phyloP scores from a whole-genome alignment of 441 rosid species.

The Iberis amara region DNA sequence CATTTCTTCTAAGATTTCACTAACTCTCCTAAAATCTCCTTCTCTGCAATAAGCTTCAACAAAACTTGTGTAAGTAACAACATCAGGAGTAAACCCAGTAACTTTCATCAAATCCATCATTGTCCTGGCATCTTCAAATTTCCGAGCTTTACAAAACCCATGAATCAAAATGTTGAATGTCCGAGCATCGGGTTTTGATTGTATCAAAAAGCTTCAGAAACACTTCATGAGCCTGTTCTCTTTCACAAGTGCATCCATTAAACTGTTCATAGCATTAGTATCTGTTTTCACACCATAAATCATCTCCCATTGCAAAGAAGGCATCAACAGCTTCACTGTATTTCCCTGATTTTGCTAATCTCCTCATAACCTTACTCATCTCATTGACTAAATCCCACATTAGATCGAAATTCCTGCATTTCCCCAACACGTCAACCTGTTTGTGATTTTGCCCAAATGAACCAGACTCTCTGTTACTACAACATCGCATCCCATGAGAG shows the following conservation, averaged over 20 bases:
- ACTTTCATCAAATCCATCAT: slow-evolving; percentile 54
- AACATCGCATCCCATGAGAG: slow-evolving; percentile 35
- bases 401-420: slow-evolving; percentile 42
- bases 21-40: slow-evolving; percentile 59
- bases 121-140: slow-evolving; percentile 45
- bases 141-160: slow-evolving; percentile 70
- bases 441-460: slow-evolving; percentile 74
- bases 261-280: slow-evolving; percentile 38
- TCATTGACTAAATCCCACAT: slow-evolving; percentile 60
- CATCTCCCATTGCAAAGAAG: slow-evolving; percentile 49
- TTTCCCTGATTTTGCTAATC: slow-evolving; percentile 52
- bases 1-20: slow-evolving; percentile 57
- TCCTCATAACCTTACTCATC: slow-evolving; percentile 59
- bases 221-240: slow-evolving; percentile 48
- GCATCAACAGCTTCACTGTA: slow-evolving; percentile 54
- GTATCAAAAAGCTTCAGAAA: slow-evolving; percentile 31
- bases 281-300: slow-evolving; percentile 42
- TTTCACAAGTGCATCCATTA: slow-evolving; percentile 74
- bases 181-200: slow-evolving; percentile 28
- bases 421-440: slow-evolving; percentile 65
- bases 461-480: slow-evolving; percentile 39
- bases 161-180: slow-evolving; percentile 61
- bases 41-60: slow-evolving; percentile 53
- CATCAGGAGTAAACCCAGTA: slow-evolving; percentile 42
- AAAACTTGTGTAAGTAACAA: slow-evolving; percentile 57